A percentile compares a stretch with the other conserved stretches of the same genome.
Evolutionary conservation across 306 rosid species (phyloP).

Genomic region (Cucurbita maxima): DNA sequence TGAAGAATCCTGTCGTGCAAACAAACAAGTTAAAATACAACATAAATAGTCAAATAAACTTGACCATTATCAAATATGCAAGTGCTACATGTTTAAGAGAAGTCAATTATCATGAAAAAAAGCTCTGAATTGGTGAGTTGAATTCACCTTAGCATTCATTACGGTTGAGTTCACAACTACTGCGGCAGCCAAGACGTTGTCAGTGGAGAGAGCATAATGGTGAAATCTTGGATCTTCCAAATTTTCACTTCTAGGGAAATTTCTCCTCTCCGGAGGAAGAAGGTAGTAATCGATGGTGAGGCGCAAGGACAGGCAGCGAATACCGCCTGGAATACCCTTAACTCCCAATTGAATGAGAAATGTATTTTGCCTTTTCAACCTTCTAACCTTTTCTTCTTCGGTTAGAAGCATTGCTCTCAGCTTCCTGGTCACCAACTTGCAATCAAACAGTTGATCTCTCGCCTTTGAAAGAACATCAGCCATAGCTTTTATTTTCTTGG

Average conservation of each 20-base stretch:
- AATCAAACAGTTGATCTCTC: constrained; percentile 66
- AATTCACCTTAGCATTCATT: constrained; percentile 61
- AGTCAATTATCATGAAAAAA: not conserved
- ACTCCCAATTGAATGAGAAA: constrained; percentile 92
- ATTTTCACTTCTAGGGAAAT: constrained; percentile 70
- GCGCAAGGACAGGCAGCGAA: constrained; percentile 86
- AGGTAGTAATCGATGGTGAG: constrained; percentile 81
- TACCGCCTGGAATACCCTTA: constrained; percentile 79
- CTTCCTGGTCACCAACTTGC: constrained; percentile 67
- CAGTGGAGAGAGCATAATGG: constrained; percentile 90
- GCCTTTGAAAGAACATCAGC: constrained; percentile 66
- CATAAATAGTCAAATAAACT: constrained; percentile 4
- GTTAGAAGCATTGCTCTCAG: constrained; percentile 90
- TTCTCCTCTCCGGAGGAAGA: constrained; percentile 62
- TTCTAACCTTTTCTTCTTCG: constrained; percentile 78
- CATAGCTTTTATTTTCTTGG: constrained; percentile 48
- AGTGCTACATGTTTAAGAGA: not conserved
- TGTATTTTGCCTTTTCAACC: constrained; percentile 80
- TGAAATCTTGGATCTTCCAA: constrained; percentile 62
- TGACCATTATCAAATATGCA: not conserved
- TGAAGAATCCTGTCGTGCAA: constrained; percentile 64
- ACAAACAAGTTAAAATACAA: constrained; percentile 13
- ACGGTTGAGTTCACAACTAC: constrained; percentile 85
- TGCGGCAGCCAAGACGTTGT: constrained; percentile 94
- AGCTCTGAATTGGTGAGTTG: not conserved